Percentiles rank a stretch among this genome's conserved stretches.
phyloP scores from a whole-genome alignment of 371 early-diverging fungal species.

The Cokeromyces recurvatus region DNA sequence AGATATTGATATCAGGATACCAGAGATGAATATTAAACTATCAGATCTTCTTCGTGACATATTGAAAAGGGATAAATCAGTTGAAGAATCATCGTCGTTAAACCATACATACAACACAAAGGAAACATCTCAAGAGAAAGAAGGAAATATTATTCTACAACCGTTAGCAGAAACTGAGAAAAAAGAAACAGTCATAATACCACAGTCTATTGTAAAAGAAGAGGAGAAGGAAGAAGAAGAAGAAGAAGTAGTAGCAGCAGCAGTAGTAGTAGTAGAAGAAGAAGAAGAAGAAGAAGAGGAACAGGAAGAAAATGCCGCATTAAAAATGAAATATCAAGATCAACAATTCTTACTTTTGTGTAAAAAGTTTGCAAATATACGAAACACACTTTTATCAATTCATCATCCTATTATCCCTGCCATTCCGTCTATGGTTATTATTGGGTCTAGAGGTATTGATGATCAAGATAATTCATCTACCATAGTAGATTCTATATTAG shows the following conservation, averaged over 20 bases:
- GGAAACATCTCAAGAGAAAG: neutral
- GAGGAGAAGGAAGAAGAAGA: neutral
- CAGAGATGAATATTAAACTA: slow-evolving; percentile 31
- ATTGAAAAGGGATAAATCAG: slow-evolving; percentile 4
- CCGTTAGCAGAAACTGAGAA: neutral
- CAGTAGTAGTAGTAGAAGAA: slow-evolving; percentile 1
- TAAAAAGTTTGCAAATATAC: slow-evolving; percentile 86
- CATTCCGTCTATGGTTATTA: slow-evolving; percentile 95
- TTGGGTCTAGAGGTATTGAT: slow-evolving; percentile 79
- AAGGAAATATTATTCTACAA: neutral
- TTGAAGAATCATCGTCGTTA: slow-evolving; percentile 8
- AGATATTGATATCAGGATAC: slow-evolving; percentile 30
- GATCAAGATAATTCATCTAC: slow-evolving; percentile 80
- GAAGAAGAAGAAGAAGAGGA: slow-evolving; percentile 2
- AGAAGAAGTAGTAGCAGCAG: too few relatives aligned
- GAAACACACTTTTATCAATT: slow-evolving; percentile 83
- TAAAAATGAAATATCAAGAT: slow-evolving; percentile 29
- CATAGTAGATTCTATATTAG: slow-evolving; percentile 97
- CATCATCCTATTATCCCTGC: slow-evolving; percentile 65
- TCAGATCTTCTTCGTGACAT: slow-evolving; percentile 31
- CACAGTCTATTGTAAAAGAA: slow-evolving; percentile 2
- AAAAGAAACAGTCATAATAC: neutral
- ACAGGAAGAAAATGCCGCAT: slow-evolving; percentile 3
- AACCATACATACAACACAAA: slow-evolving; percentile 14
- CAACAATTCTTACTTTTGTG: slow-evolving; percentile 84